Evolutionary conservation across 768 basidiomycete species (phyloP).

Genomic region (Amanita pallidorosea): DNA sequence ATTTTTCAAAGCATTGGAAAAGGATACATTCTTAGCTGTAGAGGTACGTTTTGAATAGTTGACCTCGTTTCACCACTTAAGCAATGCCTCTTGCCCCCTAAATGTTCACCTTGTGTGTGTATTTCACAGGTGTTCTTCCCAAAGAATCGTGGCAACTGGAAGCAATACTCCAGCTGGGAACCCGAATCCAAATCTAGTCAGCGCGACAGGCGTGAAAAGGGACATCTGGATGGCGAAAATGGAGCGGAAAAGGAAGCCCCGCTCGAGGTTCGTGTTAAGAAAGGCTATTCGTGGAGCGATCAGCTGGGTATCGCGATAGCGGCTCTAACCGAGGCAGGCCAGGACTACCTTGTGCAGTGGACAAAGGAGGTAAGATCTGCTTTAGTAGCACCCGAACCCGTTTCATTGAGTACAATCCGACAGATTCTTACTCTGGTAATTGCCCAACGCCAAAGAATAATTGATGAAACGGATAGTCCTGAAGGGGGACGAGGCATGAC

Average conservation of each 20-base stretch:
- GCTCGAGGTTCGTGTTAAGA: slow-evolving; percentile 72
- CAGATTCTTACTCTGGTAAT: slow-evolving; percentile 58
- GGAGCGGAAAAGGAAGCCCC: slow-evolving; percentile 21
- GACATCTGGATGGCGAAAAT: background rate
- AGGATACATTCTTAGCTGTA: slow-evolving; percentile 79
- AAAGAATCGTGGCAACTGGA: slow-evolving; percentile 81
- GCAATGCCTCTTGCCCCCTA: background rate
- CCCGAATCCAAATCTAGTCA: slow-evolving; percentile 34
- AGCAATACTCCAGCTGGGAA: slow-evolving; percentile 72
- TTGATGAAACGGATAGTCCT: slow-evolving; percentile 48
- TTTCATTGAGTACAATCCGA: background rate
- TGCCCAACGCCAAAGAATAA: slow-evolving; percentile 43
- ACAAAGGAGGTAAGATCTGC: slow-evolving; percentile 49
- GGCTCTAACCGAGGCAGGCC: slow-evolving; percentile 55
- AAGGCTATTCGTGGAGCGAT: slow-evolving; percentile 82
- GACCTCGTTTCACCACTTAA: background rate
- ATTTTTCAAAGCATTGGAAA: slow-evolving; percentile 87
- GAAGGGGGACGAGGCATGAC: slow-evolving; percentile 23
- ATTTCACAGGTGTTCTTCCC: slow-evolving; percentile 72
- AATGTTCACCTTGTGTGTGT: background rate
- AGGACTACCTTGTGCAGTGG: slow-evolving; percentile 65
- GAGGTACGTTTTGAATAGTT: slow-evolving; percentile 47
- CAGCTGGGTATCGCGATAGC: slow-evolving; percentile 82
- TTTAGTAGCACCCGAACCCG: background rate
- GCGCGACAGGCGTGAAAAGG: slow-evolving; percentile 26